Evolutionary conservation across 169 alveolate species (phyloP).

Genomic region (Toxoplasma gondii): DNA sequence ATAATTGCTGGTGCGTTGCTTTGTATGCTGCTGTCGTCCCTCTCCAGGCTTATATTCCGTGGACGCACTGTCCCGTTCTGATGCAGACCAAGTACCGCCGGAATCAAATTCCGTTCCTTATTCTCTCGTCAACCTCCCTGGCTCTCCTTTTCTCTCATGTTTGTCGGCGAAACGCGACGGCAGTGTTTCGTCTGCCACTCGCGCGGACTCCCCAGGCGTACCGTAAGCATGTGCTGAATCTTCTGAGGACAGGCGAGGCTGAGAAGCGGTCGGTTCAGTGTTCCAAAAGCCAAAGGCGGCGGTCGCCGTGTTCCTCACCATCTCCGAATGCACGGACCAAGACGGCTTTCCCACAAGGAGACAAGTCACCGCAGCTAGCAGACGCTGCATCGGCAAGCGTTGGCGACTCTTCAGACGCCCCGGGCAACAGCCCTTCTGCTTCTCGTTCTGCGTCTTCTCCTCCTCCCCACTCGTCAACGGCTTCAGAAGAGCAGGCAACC

Average conservation of each 20-base stretch:
- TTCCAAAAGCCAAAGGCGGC: neutral
- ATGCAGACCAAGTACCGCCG: conserved; percentile 25
- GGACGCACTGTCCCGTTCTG: conserved; percentile 45
- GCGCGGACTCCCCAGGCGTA: conserved; percentile 13
- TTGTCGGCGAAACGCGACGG: conserved; percentile 32
- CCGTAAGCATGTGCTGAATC: neutral
- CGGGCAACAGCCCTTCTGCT: neutral
- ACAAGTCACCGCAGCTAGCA: neutral
- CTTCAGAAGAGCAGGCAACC: no score
- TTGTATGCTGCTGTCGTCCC: neutral
- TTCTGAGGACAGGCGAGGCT: neutral
- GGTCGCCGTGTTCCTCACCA: neutral
- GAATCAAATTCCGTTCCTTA: neutral
- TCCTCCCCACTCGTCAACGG: no score
- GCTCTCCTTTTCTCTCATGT: conserved; percentile 1
- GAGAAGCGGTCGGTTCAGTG: neutral
- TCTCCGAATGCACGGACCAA: neutral
- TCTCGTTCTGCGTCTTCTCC: neutral
- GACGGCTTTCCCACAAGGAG: neutral
- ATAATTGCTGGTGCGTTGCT: neutral
- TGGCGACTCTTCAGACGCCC: neutral
- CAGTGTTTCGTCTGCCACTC: conserved; percentile 12
- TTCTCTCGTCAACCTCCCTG: conserved; percentile 30
- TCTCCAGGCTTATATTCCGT: conserved; percentile 35
- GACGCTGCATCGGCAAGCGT: neutral